phyloP scores from a whole-genome alignment of 768 basidiomycete species.

The Boletus rufocinnamomeus region DNA sequence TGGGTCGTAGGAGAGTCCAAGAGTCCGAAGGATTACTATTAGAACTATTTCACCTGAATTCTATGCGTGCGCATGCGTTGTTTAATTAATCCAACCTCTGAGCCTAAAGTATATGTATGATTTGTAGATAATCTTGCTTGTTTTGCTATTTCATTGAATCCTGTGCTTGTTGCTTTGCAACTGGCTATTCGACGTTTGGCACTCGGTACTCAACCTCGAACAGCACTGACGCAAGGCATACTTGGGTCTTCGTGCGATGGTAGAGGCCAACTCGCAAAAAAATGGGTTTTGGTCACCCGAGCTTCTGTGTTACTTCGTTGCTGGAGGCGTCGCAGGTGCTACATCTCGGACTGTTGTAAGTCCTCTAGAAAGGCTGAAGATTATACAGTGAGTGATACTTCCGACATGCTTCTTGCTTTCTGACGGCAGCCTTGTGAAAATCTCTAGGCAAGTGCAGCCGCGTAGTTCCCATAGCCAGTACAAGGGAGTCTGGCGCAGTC shows the following conservation, averaged over 20 bases:
- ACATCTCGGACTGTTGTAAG: slow-evolving; percentile 90
- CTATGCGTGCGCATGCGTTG: not conserved
- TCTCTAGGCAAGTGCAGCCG: slow-evolving; percentile 84
- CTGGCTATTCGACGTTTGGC: slow-evolving; percentile 1
- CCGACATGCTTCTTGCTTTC: not conserved
- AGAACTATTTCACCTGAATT: not conserved
- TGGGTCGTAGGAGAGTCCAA: not conserved
- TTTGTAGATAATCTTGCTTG: slow-evolving; percentile 2
- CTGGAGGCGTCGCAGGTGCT: slow-evolving; percentile 56
- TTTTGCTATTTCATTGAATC: slow-evolving; percentile 10
- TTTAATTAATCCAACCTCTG: not conserved
- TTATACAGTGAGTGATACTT: slow-evolving; percentile 76
- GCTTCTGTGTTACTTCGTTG: slow-evolving; percentile 51
- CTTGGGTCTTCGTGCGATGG: slow-evolving; percentile 23
- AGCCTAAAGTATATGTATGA: not conserved
- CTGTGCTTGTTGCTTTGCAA: slow-evolving; percentile 12
- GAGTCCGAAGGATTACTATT: not conserved
- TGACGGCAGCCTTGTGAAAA: slow-evolving; percentile 7
- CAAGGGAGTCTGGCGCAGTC: slow-evolving; percentile 80
- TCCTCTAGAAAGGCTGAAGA: slow-evolving; percentile 91
- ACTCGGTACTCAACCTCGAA: slow-evolving; percentile 3
- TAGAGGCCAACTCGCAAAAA: slow-evolving; percentile 25
- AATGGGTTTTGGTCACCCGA: slow-evolving; percentile 35
- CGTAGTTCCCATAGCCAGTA: slow-evolving; percentile 64
- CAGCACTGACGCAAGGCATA: slow-evolving; percentile 7